A percentile compares a stretch with the other conserved stretches of the same genome.
Evolutionary conservation across 331 rosid species (phyloP).

Genomic region (Telfairia occidentalis): DNA sequence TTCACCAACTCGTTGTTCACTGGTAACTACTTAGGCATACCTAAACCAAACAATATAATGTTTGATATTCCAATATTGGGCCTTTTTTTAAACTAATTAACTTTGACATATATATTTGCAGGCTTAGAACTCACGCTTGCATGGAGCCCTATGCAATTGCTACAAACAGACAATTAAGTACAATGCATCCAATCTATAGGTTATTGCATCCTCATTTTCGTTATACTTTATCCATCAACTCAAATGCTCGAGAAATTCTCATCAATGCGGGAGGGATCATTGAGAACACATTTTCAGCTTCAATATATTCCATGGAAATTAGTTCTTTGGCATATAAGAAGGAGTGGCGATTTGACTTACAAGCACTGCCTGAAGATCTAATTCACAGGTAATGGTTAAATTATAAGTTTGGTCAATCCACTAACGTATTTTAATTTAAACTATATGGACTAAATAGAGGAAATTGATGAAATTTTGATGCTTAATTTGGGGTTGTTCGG

Average conservation of each 20-base stretch:
- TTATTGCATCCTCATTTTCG: slow-evolving; percentile 36
- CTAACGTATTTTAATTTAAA: no score
- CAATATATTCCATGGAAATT: slow-evolving; percentile 21
- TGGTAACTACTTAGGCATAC: no score
- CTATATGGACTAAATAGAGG: no score
- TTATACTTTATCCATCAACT: slow-evolving; percentile 33
- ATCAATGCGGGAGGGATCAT: slow-evolving; percentile 28
- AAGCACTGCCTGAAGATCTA: slow-evolving; percentile 38
- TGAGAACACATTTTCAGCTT: slow-evolving; percentile 25
- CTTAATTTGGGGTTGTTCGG: no score
- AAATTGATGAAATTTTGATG: no score
- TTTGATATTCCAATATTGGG: no score
- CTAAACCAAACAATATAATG: no score
- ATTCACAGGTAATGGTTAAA: slow-evolving; percentile 35
- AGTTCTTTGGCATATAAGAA: slow-evolving; percentile 26
- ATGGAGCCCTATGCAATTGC: slow-evolving; percentile 36
- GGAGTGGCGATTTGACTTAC: slow-evolving; percentile 31
- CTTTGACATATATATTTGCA: no score
- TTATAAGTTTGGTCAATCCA: no score
- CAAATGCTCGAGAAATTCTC: slow-evolving; percentile 32
- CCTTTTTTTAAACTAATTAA: no score
- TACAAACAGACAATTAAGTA: slow-evolving; percentile 32
- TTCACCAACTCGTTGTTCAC: slow-evolving; percentile 40
- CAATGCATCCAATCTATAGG: slow-evolving; percentile 36
- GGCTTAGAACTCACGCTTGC: slow-evolving; percentile 29